Conservation (phyloP, 257 asterid species). For the Plantago major region DNA sequence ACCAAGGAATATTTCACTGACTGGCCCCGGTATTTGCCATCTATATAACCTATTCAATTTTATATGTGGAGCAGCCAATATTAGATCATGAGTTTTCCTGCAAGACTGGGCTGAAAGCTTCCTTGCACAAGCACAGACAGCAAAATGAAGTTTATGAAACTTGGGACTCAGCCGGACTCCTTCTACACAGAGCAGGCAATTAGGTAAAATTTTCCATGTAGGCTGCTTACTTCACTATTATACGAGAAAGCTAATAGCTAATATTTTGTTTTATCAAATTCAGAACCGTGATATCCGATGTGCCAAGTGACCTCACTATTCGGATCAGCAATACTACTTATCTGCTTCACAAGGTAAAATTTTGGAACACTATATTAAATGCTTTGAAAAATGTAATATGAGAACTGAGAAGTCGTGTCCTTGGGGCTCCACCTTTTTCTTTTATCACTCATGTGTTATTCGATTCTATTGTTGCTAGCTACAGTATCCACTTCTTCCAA, state of each 20-base stretch:
- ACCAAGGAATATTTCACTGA: too few species aligned
- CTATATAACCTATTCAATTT: too few species aligned
- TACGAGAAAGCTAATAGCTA: neutral
- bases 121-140: slow-evolving; percentile 8
- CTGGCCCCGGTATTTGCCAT: too few species aligned
- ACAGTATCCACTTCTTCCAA: slow-evolving; percentile 66
- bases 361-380: neutral
- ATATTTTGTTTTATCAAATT: slow-evolving; percentile 4
- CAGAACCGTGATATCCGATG: slow-evolving; percentile 47
- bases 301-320: slow-evolving; percentile 46
- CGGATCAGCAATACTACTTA: slow-evolving; percentile 38
- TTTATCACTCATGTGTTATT: slow-evolving; percentile 14
- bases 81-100: neutral
- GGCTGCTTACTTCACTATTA: neutral
- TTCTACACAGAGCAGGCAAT: slow-evolving; percentile 68
- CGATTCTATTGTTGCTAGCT: slow-evolving; percentile 30
- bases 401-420: too few species aligned
- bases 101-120: neutral
- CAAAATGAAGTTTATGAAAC: slow-evolving; percentile 78
- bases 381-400: neutral
- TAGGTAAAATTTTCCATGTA: slow-evolving; percentile 34
- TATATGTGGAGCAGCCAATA: neutral
- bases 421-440: neutral
- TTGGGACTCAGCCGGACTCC: slow-evolving; percentile 73
- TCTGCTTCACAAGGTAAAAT: slow-evolving; percentile 53